Conservation (phyloP, 768 basidiomycete genomes). For the Termitomyces sp. region DNA sequence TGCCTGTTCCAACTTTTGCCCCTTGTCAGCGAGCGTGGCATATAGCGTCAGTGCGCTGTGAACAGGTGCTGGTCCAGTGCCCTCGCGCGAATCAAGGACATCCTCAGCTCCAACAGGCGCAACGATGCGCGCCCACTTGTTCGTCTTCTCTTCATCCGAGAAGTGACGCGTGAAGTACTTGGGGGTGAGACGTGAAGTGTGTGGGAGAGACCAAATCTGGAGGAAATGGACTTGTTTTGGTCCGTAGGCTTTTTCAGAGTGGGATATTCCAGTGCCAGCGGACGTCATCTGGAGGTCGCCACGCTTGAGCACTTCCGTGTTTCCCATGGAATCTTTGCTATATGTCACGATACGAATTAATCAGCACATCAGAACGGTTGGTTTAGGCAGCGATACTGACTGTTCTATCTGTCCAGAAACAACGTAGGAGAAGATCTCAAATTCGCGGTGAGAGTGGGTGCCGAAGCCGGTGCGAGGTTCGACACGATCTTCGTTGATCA, state of each 20-base stretch:
- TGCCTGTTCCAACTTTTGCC: constrained; percentile 44
- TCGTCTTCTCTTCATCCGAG: constrained; percentile 72
- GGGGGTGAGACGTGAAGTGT: constrained; percentile 46
- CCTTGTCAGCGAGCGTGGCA: constrained; percentile 65
- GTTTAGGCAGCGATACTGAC: constrained; percentile 31
- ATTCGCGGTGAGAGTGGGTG: constrained; percentile 75
- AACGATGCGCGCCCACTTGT: constrained; percentile 68
- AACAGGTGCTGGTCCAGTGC: constrained; percentile 75
- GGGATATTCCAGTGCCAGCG: constrained; percentile 87
- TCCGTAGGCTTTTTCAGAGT: constrained; percentile 54
- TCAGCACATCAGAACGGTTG: background rate
- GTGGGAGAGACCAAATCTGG: constrained; percentile 47
- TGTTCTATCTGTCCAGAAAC: constrained; percentile 77
- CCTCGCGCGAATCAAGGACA: constrained; percentile 60
- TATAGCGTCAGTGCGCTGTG: constrained; percentile 64
- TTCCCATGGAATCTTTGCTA: constrained; percentile 90
- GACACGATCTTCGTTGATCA: constrained; percentile 94
- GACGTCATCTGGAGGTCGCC: constrained; percentile 91
- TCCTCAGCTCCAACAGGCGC: constrained; percentile 60
- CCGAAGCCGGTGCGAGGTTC: constrained; percentile 75
- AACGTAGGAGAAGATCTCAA: constrained; percentile 91
- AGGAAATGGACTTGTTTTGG: constrained; percentile 41
- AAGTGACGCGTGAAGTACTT: constrained; percentile 88
- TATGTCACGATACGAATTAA: background rate
- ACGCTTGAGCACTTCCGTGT: constrained; percentile 81